A percentile compares a stretch with the other conserved stretches of the same genome.
Conservation (phyloP, 148 eudicot species). For the Vaccinium corymbosum region DNA sequence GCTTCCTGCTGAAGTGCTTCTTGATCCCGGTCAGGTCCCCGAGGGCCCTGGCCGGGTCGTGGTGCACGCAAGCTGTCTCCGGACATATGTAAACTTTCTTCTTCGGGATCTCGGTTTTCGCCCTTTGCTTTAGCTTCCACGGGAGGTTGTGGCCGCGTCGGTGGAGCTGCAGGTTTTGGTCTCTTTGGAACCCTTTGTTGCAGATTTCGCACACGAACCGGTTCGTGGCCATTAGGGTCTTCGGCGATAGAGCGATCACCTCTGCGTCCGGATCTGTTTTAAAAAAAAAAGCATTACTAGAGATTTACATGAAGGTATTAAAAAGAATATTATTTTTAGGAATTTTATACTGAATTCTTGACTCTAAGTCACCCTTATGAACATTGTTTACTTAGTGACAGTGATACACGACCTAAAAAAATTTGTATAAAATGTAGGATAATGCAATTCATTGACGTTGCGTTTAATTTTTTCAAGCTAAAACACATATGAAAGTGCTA, state of each 20-base stretch:
- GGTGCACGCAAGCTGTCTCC: constrained; percentile 66
- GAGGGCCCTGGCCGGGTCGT: constrained; percentile 59
- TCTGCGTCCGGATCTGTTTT: constrained; percentile 86
- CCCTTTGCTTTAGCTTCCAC: constrained; percentile 68
- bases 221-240: constrained; percentile 80
- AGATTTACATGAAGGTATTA: neutral
- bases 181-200: constrained; percentile 92
- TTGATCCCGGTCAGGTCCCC: constrained; percentile 89
- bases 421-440: neutral
- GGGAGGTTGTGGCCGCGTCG: constrained; percentile 85
- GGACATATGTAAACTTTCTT: constrained; percentile 85
- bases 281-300: neutral
- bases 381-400: neutral
- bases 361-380: neutral
- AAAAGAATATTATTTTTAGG: neutral
- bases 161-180: constrained; percentile 86
- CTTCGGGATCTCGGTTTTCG: constrained; percentile 56
- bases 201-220: constrained; percentile 86
- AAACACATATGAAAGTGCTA: neutral
- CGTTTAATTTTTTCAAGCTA: neutral
- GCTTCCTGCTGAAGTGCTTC: constrained; percentile 85
- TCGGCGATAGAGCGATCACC: constrained; percentile 79
- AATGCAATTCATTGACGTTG: neutral
- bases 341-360: neutral
- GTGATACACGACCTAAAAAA: neutral